Base-by-base conservation (phyloP, 257 asterid genomes). In the Jacaranda mimosifolia region DNA sequence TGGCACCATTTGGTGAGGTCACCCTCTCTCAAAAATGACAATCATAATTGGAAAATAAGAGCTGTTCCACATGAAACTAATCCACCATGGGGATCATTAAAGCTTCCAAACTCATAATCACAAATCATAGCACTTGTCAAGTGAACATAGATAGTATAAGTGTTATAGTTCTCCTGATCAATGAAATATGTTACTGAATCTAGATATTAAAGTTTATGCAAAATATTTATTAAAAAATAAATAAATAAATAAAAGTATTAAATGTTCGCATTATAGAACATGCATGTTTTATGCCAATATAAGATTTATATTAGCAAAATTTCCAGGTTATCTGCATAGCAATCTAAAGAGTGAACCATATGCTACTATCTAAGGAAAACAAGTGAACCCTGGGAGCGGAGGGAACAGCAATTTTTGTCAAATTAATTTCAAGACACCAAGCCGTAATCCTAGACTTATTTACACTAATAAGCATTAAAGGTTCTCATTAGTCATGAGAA, bases 381-480 rank as follows among this genome's bases (percentile, higher is more conserved):
- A 68, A 14, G 0, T 60, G 18, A 55, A 72, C 53, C 43, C 32
- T 3, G 3, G 5, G 63, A 49, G 14, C 13, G 66, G 65, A 60
- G 10, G 43, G 39, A 77, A 64, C 43, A 49, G 63, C 70, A 68
- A 63, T 45, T 48, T 12, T 17, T 40, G 3, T 39, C 36, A 52
- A 75, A 43, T 74, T 15, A 18, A 52, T 21, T 68, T 8, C 18
- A 17, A 76, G 32, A 56, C 19, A 42, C 26, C 6, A 21, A 17
- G 56, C 43, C 46, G 38, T 19, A 52, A 51, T 42, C 68, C 48
- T 35, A 55, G 58, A 38, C 40, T 40, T 66, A 51, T 45, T 79
- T 59, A 32, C 6, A 74, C 53, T 15, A 21, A 70, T 38, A 76
- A 78, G 62, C 38, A 70, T 7, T 17, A 39, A 60, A 70, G 2